Conservation (phyloP, 768 basidiomycete genomes). For the Phanerochaete carnosa region DNA sequence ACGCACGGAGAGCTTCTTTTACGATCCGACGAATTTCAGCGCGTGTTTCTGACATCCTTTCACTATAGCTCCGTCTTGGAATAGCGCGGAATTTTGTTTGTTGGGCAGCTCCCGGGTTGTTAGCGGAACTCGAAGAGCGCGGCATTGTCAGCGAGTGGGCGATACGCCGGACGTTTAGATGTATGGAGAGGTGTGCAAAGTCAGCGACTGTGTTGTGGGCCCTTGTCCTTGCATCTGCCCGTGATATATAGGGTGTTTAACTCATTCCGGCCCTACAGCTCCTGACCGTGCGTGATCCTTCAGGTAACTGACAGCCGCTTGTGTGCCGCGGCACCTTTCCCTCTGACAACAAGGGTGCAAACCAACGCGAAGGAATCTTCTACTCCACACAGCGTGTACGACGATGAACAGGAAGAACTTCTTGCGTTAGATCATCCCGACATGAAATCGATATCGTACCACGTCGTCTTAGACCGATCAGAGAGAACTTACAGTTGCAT, state of each 20-base stretch:
- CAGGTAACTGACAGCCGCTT: constrained; percentile 11
- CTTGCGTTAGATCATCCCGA: constrained; percentile 12
- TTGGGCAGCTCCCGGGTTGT: constrained; percentile 14
- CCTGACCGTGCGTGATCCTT: constrained; percentile 7
- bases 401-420: constrained; percentile 1
- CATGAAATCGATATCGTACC: constrained; percentile 14
- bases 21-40: constrained; percentile 23
- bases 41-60: constrained; percentile 27
- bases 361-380: constrained; percentile 10
- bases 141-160: constrained; percentile 6
- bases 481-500: neutral
- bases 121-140: constrained; percentile 7
- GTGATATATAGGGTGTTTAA: constrained; percentile 10
- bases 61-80: constrained; percentile 22
- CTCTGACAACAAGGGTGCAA: constrained; percentile 11
- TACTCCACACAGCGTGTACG: constrained; percentile 13
- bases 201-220: neutral
- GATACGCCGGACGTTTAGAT: neutral
- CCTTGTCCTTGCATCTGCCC: neutral
- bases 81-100: constrained; percentile 23
- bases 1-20: constrained; percentile 22
- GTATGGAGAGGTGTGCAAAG: neutral
- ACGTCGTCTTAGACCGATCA: constrained; percentile 8
- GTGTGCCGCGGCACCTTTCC: constrained; percentile 12
- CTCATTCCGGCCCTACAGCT: constrained; percentile 12